Base-by-base conservation (phyloP, 331 rosid genomes). In the Quercus tomentella region DNA sequence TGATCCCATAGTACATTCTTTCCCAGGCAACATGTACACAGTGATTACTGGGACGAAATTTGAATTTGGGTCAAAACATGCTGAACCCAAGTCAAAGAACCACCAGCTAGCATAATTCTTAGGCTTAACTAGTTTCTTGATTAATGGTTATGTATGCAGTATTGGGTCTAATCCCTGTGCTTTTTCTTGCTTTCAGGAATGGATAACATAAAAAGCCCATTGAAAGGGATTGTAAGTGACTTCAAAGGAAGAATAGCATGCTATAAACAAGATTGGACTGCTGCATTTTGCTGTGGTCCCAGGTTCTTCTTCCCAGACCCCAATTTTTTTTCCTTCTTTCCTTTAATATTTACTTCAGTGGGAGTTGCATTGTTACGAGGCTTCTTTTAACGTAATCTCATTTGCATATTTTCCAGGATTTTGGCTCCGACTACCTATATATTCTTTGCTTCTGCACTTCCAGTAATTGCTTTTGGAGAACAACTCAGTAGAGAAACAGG, bases 371-470 rank as follows among this genome's bases (percentile, higher is more conserved):
- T 22, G 41, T 69, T 33, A 5, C 21, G 37, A 76, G 23, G 77
- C 61, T 49, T 73, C 49, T 67, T 25, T 23, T 68, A 7, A 31
- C 11, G 9, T 56, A 54, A 21, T 22, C 15, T 23, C 58, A 20
- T 12, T 16, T n/a, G 6, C 18, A 5, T 37, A 57, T 31, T 77
- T 49, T 3, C 55, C 55, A 94, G 97, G 85, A 91, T 92, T 66
- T 85, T 94, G 84, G 98, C 97, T 12, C 97, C 97, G 71, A 90
- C 96, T 25, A 74, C 90, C 5, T 92, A 89, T 79, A 88, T 94
- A 70, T 92, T 92, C 93, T 92, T 94, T 72, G 97, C 98, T 75
- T 94, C 98, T 74, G 97, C 97, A 30, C 87, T 94, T 56, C 97
- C 97, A 41, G 98, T 94, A 21, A 91, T 91, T 79, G 93, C 98